A percentile compares a stretch with the other conserved stretches of the same genome.
Conservation (phyloP, 148 eudicot genomes). For the Rhododendron ovatum region DNA sequence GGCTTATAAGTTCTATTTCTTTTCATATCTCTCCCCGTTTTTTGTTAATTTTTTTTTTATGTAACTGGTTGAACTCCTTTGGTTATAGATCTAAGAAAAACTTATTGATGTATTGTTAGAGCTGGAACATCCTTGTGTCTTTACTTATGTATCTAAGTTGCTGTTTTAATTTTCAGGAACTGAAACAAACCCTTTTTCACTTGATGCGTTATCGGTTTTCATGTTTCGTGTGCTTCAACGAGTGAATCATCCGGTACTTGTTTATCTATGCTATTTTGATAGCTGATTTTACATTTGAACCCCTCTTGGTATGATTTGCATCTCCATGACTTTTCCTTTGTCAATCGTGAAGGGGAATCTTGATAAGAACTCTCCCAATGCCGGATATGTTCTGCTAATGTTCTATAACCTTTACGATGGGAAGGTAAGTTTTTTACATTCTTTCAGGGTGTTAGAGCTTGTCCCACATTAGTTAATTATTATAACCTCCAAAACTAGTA, state of each 20-base stretch:
- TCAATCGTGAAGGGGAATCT: conserved; percentile 70
- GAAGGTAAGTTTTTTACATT: conserved; percentile 45
- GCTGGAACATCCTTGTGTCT: background rate
- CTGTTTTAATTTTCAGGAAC: conserved; percentile 47
- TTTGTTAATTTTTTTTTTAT: background rate
- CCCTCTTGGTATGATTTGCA: background rate
- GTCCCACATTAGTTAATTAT: background rate
- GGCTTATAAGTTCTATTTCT: background rate
- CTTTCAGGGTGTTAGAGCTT: background rate
- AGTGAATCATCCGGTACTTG: conserved; percentile 81
- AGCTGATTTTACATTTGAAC: background rate
- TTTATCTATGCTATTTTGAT: background rate
- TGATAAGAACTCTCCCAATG: conserved; percentile 79
- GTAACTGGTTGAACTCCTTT: background rate
- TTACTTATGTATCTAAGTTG: background rate
- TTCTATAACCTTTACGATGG: conserved; percentile 90
- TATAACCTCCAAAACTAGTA: no score
- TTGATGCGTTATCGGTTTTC: conserved; percentile 88
- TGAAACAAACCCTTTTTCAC: conserved; percentile 77
- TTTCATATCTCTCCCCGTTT: background rate
- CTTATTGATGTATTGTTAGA: background rate
- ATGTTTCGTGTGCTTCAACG: conserved; percentile 81
- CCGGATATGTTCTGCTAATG: conserved; percentile 86
- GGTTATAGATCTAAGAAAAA: background rate
- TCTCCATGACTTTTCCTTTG: conserved; percentile 2